Percentiles rank a stretch among this genome's conserved stretches.
These are phyloP conservation scores for Mucor mucedo DNA, from an alignment of 371 early-diverging fungal species.

Conservation along the genomic window DNA sequence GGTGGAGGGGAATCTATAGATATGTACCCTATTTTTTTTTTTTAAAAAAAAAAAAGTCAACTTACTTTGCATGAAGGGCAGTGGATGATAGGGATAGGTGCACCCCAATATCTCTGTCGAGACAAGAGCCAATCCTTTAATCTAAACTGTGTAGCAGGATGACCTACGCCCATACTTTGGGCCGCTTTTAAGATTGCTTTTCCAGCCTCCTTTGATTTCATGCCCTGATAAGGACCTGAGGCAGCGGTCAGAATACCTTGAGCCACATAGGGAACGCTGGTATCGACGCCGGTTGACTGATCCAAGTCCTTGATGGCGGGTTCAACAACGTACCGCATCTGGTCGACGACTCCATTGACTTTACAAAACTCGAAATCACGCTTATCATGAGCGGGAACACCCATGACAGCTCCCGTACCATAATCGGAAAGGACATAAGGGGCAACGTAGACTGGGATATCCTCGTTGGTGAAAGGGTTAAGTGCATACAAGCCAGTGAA, in stretches of 20 bases:
- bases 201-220: constrained; percentile 65
- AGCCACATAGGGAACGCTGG: constrained; percentile 49
- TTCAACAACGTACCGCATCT: constrained; percentile 56
- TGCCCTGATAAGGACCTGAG: constrained; percentile 61
- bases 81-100: constrained; percentile 97
- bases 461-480: constrained; percentile 67
- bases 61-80: constrained; percentile 76
- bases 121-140: constrained; percentile 98
- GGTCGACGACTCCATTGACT: constrained; percentile 46
- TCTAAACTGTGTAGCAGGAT: constrained; percentile 68
- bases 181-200: constrained; percentile 65
- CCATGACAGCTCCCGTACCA: constrained; percentile 90
- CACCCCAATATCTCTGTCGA: constrained; percentile 99
- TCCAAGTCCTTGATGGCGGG: constrained; percentile 41
- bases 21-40: neutral
- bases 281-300: neutral
- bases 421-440: constrained; percentile 82
- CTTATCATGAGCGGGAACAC: constrained; percentile 84
- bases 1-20: neutral
- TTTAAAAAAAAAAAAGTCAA: too few relatives aligned
- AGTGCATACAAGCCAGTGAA: constrained; percentile 71
- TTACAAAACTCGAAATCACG: constrained; percentile 77
- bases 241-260: constrained; percentile 63
- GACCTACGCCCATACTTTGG: constrained; percentile 52
- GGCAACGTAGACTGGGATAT: constrained; percentile 78